These are phyloP conservation scores for Aspergillus intermedius DNA, from an alignment of 2,329 filamentous ascomycete genomes.

Conservation along the genomic window DNA sequence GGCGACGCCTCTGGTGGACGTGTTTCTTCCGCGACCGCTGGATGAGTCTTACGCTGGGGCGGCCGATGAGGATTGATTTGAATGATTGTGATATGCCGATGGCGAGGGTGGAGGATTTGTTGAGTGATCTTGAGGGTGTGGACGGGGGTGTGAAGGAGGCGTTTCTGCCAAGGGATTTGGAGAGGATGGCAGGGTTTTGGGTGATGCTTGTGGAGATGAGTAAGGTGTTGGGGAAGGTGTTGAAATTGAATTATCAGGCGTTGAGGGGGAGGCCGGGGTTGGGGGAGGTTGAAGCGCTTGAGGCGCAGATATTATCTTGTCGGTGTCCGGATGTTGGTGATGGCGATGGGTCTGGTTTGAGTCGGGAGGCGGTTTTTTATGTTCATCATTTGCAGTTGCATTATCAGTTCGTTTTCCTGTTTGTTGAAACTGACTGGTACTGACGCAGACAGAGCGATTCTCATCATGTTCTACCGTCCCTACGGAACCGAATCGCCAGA, in stretches of 20 bases:
- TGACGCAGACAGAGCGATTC: constrained; percentile 15
- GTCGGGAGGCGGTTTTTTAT: constrained; percentile 12
- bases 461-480: constrained; percentile 24
- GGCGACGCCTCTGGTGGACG: constrained; percentile 39
- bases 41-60: constrained; percentile 34
- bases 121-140: constrained; percentile 16
- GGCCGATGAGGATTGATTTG: constrained; percentile 35
- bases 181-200: constrained; percentile 18
- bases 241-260: constrained; percentile 20
- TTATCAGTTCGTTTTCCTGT: constrained; percentile 17
- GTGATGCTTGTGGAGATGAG: constrained; percentile 22
- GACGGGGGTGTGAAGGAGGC: constrained; percentile 3
- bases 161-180: constrained; percentile 17
- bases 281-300: constrained; percentile 16
- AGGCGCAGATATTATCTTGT: constrained; percentile 13
- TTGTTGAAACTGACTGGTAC: not conserved
- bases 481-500: constrained; percentile 16
- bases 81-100: constrained; percentile 32
- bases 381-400: constrained; percentile 23
- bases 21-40: constrained; percentile 38
- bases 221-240: constrained; percentile 16
- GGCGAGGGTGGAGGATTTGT: constrained; percentile 21
- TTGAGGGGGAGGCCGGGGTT: constrained; percentile 11
- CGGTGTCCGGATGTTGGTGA: constrained; percentile 13
- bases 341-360: constrained; percentile 7